These are phyloP conservation scores for Cladophialophora immunda DNA, from an alignment of 2,329 filamentous ascomycete genomes.

Conservation along the genomic window DNA sequence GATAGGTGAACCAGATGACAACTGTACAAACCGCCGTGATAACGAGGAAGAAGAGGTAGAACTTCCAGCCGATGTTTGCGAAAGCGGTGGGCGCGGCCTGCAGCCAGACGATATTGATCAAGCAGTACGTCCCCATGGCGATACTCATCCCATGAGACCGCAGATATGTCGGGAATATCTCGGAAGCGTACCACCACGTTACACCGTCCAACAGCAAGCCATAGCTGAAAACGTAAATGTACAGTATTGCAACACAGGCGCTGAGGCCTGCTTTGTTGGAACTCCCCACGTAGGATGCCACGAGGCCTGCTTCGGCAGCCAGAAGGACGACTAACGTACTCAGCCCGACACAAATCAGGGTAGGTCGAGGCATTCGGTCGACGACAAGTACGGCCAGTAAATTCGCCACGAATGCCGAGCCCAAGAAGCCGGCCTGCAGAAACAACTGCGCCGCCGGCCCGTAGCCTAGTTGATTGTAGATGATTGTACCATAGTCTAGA, in stretches of 20 bases:
- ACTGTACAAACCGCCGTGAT: neutral
- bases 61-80: neutral
- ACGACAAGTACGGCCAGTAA: conserved; percentile 6
- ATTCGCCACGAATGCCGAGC: conserved; percentile 4
- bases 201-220: conserved; percentile 39
- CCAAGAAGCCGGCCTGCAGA: conserved; percentile 8
- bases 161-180: neutral
- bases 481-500: conserved; percentile 51
- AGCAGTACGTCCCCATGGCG: neutral
- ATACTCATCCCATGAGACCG: neutral
- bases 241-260: conserved; percentile 50
- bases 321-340: too few species aligned
- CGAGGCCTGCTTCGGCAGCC: conserved; percentile 48
- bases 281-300: conserved; percentile 46
- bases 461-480: conserved; percentile 57
- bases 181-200: neutral
- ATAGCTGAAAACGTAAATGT: conserved; percentile 51
- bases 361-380: conserved; percentile 17
- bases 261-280: conserved; percentile 44
- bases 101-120: neutral
- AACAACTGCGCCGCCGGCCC: conserved; percentile 39
- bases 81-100: conserved; percentile 10
- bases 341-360: conserved; percentile 43
- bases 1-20: neutral
- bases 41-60: neutral